phyloP scores from a whole-genome alignment of 306 rosid species.

The Hippophae gyantsensis region DNA sequence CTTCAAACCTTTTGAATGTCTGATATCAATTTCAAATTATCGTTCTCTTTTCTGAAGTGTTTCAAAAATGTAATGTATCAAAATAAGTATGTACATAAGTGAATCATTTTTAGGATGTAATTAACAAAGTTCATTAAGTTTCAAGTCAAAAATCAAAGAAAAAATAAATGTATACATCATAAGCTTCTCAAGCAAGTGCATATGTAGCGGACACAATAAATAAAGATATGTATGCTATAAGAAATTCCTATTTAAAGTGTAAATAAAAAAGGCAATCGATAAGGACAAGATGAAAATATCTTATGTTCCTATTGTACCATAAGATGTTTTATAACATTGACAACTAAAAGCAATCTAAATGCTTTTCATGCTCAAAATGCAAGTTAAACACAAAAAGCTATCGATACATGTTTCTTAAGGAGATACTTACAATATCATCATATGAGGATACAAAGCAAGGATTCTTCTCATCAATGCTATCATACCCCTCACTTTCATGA shows the following conservation, averaged over 20 bases:
- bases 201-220: not conserved
- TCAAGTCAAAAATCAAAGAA: not conserved
- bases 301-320: too few relatives aligned
- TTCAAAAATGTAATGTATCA: conserved; percentile 1
- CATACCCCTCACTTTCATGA: conserved; percentile 86
- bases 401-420: not conserved
- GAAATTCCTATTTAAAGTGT: not conserved
- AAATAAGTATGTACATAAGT: too few relatives aligned
- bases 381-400: not conserved
- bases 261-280: not conserved
- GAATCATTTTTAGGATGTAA: conserved; percentile 6
- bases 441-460: conserved; percentile 65
- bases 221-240: not conserved
- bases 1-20: conserved; percentile 79
- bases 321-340: not conserved
- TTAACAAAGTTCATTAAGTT: too few relatives aligned
- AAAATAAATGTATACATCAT: not conserved
- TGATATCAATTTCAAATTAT: conserved; percentile 79
- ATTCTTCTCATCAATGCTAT: conserved; percentile 86
- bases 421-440: conserved; percentile 63
- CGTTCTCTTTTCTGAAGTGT: conserved; percentile 72
- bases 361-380: not conserved
- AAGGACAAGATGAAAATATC: not conserved
- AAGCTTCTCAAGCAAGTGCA: not conserved
- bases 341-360: not conserved